phyloP scores from a whole-genome alignment of 2,329 filamentous ascomycete species.

The Clonostachys chloroleuca region DNA sequence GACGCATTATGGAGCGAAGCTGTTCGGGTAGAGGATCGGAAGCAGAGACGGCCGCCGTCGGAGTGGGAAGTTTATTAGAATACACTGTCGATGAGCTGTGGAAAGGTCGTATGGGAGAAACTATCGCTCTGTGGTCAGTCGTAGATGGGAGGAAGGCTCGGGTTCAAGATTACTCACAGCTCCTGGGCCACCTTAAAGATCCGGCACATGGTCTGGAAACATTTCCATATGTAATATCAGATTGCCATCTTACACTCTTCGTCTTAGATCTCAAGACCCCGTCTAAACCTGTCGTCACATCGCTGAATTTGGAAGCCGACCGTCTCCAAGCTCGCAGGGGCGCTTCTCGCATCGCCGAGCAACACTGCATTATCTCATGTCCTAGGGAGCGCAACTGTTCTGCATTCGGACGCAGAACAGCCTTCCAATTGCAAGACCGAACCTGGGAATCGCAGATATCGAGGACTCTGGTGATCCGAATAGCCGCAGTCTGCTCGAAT shows the following conservation, averaged over 20 bases:
- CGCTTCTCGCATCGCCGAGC: not conserved
- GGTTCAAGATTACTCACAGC: not conserved
- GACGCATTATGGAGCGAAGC: constrained; percentile 48
- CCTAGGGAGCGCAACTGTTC: too few species aligned
- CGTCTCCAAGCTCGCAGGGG: not conserved
- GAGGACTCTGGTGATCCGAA: not conserved
- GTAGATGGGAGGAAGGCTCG: constrained; percentile 15
- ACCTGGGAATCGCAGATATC: not conserved
- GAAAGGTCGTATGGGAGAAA: too few species aligned
- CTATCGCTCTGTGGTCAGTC: constrained; percentile 15
- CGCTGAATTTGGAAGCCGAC: too few species aligned
- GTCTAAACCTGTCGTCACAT: too few species aligned
- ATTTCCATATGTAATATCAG: too few species aligned
- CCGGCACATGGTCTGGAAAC: too few species aligned
- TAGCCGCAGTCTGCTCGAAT: not conserved
- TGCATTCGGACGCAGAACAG: too few species aligned
- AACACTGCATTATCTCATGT: constrained; percentile 1
- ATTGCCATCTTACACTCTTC: too few species aligned
- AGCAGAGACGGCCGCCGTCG: constrained; percentile 6
- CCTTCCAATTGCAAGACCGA: too few species aligned
- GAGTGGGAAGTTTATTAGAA: too few species aligned
- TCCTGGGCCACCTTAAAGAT: constrained; percentile 15
- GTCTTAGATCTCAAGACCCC: too few species aligned
- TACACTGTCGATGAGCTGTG: too few species aligned
- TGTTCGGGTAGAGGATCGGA: constrained; percentile 33